Percentiles rank a stretch among this genome's conserved stretches.
These are phyloP conservation scores for Infundibulicybe gibba DNA, from an alignment of 768 basidiomycete species.

Conservation along the genomic window DNA sequence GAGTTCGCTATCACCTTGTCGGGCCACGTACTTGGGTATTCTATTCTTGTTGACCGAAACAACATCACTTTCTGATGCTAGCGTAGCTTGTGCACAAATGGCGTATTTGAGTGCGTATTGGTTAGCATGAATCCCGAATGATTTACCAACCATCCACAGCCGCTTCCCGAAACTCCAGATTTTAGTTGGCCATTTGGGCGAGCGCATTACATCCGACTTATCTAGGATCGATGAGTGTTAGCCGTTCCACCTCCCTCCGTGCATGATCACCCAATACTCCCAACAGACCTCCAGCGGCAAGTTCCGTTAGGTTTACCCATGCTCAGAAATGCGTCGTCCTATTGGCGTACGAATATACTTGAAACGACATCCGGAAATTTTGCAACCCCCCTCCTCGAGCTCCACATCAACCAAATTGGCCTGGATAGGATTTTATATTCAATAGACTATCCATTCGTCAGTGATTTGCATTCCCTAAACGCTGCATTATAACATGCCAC, in stretches of 20 bases:
- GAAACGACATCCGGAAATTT: slow-evolving; percentile 40
- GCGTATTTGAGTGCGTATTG: slow-evolving; percentile 30
- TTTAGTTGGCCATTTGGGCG: slow-evolving; percentile 40
- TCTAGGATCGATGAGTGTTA: slow-evolving; percentile 34
- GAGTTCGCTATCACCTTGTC: slow-evolving; percentile 34
- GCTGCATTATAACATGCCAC: neutral
- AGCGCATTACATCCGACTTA: slow-evolving; percentile 38
- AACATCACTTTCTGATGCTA: neutral
- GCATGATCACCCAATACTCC: neutral
- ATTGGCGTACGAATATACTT: slow-evolving; percentile 34
- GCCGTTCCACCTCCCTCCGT: slow-evolving; percentile 3
- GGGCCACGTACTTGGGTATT: slow-evolving; percentile 35
- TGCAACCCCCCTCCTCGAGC: slow-evolving; percentile 31
- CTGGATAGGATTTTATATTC: slow-evolving; percentile 37
- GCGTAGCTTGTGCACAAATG: slow-evolving; percentile 28
- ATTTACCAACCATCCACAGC: slow-evolving; percentile 13
- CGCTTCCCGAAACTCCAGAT: slow-evolving; percentile 37
- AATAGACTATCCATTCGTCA: slow-evolving; percentile 31
- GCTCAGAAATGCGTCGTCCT: slow-evolving; percentile 30
- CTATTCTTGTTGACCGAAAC: neutral
- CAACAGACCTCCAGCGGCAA: slow-evolving; percentile 22
- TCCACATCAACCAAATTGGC: slow-evolving; percentile 36
- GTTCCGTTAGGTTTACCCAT: slow-evolving; percentile 28
- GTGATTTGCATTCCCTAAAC: neutral
- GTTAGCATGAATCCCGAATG: neutral